Conservation (phyloP, 169 alveolate genomes). For the Pseudocohnilembus persalinus region DNA sequence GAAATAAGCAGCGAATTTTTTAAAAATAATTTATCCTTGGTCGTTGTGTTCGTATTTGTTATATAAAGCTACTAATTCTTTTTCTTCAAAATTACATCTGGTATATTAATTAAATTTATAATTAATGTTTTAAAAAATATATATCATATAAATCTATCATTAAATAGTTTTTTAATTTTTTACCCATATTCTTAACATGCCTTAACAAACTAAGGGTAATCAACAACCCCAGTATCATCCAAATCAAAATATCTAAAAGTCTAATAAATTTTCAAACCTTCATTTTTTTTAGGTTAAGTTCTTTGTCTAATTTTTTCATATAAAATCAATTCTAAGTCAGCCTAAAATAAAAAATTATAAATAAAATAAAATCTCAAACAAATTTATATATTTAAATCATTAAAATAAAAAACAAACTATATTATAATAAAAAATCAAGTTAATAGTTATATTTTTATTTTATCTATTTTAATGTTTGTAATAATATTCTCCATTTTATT, state of each 20-base stretch:
- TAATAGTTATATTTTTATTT: no score
- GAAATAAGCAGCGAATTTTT: neutral
- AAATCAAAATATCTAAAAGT: slow-evolving; percentile 65
- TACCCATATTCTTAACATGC: slow-evolving; percentile 60
- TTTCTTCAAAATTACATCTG: slow-evolving; percentile 56
- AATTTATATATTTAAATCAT: no score
- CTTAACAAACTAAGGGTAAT: slow-evolving; percentile 47
- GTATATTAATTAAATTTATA: no score
- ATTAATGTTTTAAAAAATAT: no score
- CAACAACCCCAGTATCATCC: slow-evolving; percentile 54
- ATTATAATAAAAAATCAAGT: no score
- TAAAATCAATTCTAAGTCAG: slow-evolving; percentile 52
- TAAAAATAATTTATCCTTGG: slow-evolving; percentile 45
- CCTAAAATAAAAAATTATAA: neutral
- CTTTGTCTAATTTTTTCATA: slow-evolving; percentile 66
- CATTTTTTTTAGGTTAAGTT: slow-evolving; percentile 65
- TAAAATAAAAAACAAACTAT: no score
- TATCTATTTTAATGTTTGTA: no score
- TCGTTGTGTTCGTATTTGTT: slow-evolving; percentile 53
- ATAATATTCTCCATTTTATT: no score
- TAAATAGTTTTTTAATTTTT: no score
- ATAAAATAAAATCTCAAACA: neutral
- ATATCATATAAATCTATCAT: no score
- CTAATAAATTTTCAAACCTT: slow-evolving; percentile 57
- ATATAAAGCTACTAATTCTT: slow-evolving; percentile 59